Base-by-base conservation (phyloP, 2,329 filamentous ascomycete species). In the Calonectria pseudoturangicola region DNA sequence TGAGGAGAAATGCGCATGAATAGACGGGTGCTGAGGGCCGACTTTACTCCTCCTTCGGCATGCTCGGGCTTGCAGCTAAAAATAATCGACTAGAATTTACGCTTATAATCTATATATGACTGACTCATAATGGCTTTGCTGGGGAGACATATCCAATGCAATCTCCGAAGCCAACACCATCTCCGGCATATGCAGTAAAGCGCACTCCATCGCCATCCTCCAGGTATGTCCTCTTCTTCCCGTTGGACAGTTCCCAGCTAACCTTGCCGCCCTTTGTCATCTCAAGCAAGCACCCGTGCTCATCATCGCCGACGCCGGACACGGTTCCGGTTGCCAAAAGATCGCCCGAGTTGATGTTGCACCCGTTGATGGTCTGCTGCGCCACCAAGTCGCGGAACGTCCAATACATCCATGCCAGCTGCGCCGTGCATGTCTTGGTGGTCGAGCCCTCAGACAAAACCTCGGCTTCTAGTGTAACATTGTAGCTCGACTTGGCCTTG, bases 271-370 rank as follows among this genome's bases (percentile, higher is more conserved):
- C 83, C 60, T 81, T 78, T 0, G 83, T 86, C 43, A 80, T 64
- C 74, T 87, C 86, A 5, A 87, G 79, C 56, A 87, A 77, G 69
- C 86, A 86, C 0, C 86, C 86, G 28, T 83, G 81, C 33, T 79
- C 80, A 0, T 80, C 80, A 2, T 81, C 75, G 0, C 79, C 82
- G 0, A 75, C 72, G 0, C 85, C 86, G 4, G 80, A 84, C 12
- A 88, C 81, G 0, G 86, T 88, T 0, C 86, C 86, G 0, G 85
- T 87, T 0, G 81, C 86, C 41, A 87, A 68, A 1, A 88, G 10
- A 72, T 88, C 85, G 0, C 85, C 86, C 0, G 83, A 83, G 36
- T 80, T 80, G 47, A 86, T 1, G 83, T 84, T 63, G 84, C 82
- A 70, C 84, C 71, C 71, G 39, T 66, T 68, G 67, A 70, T 67